Percentiles rank a stretch among this genome's conserved stretches.
Evolutionary conservation across 768 basidiomycete species (phyloP).

Genomic region (Trametes cingulata): DNA sequence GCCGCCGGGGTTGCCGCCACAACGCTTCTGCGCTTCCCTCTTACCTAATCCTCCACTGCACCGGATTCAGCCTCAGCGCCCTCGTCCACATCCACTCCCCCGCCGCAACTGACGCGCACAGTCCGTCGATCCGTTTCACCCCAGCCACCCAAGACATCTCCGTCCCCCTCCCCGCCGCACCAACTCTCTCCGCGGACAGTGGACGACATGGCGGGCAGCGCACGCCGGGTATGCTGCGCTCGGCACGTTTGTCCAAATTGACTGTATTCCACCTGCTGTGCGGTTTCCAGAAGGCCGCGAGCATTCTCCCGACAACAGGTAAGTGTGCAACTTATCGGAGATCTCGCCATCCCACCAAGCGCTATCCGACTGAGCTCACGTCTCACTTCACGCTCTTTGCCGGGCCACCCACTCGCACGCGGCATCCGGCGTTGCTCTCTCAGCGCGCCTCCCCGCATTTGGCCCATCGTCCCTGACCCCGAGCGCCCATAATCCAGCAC

Average conservation of each 20-base stretch:
- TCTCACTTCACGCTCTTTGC: conserved; percentile 10
- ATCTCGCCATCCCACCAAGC: neutral
- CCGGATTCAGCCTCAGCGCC: conserved; percentile 18
- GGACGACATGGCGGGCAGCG: neutral
- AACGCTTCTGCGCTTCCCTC: conserved; percentile 13
- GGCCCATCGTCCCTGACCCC: conserved; percentile 13
- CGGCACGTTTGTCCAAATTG: conserved; percentile 13
- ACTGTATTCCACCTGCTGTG: conserved; percentile 5
- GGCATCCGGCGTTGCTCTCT: neutral
- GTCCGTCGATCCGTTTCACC: conserved; percentile 7
- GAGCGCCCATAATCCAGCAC: conserved; percentile 10
- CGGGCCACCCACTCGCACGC: conserved; percentile 1
- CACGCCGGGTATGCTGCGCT: neutral
- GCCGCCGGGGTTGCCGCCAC: conserved; percentile 20
- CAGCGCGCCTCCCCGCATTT: conserved; percentile 1
- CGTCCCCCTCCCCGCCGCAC: neutral
- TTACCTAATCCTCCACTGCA: conserved; percentile 21
- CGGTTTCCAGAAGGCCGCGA: conserved; percentile 8
- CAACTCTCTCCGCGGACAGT: neutral
- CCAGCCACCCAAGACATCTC: neutral
- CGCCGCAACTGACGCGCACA: neutral
- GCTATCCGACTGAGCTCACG: conserved; percentile 8
- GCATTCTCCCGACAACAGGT: conserved; percentile 7
- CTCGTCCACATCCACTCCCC: too few species aligned
- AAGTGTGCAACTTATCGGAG: conserved; percentile 6